phyloP scores from a whole-genome alignment of 106 monocot genomes.

The Posidonia australis region DNA sequence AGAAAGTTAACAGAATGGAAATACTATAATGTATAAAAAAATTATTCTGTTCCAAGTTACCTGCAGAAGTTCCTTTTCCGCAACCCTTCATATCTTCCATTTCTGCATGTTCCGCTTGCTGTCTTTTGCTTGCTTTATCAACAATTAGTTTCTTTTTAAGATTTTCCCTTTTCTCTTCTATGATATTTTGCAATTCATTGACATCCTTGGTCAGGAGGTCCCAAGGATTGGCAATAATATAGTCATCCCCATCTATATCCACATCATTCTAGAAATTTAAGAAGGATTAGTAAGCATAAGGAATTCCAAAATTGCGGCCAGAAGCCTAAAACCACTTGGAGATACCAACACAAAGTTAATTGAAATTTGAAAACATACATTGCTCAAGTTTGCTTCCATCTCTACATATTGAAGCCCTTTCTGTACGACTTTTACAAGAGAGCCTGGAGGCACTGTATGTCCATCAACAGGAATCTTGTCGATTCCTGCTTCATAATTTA shows the following conservation, averaged over 20 bases:
- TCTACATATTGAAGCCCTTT: conserved; percentile 96
- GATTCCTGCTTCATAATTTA: conserved; percentile 93
- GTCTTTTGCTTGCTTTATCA: conserved; percentile 24
- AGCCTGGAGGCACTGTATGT: conserved; percentile 70
- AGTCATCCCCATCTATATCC: conserved; percentile 45
- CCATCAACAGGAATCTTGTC: conserved; percentile 73
- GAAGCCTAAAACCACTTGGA: neutral
- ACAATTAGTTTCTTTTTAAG: conserved; percentile 28
- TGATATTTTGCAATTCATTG: conserved; percentile 51
- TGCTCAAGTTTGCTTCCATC: conserved; percentile 74
- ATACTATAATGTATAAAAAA: no score
- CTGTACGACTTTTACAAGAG: conserved; percentile 93
- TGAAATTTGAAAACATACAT: neutral
- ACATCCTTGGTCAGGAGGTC: conserved; percentile 92
- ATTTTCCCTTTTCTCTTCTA: conserved; percentile 64
- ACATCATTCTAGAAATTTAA: conserved; percentile 38
- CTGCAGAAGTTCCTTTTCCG: no score
- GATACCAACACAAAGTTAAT: neutral
- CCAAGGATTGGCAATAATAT: conserved; percentile 77
- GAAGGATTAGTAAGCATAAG: neutral
- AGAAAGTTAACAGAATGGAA: no score
- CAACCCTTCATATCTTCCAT: conserved; percentile 26
- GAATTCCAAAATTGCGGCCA: neutral
- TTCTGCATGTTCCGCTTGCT: conserved; percentile 7
- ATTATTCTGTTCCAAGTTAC: no score